Evolutionary conservation across 129 eudicot genomes (phyloP).

Genomic region (Deinandra increscens): DNA sequence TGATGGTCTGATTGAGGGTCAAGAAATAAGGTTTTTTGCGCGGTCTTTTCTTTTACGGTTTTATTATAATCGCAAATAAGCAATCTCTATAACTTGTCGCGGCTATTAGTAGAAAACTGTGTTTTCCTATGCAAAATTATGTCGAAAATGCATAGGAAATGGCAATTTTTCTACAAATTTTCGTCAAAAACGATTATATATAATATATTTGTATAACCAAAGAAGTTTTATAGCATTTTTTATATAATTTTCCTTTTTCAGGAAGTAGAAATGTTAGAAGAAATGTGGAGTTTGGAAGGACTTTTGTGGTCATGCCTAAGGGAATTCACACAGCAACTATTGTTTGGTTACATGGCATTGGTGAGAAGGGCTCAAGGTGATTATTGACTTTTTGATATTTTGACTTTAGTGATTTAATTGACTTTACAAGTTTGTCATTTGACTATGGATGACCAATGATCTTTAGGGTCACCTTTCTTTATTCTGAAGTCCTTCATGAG

Average conservation of each 20-base stretch:
- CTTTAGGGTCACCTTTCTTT: background rate
- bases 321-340: slow-evolving; percentile 78
- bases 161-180: no score
- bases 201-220: no score
- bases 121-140: no score
- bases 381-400: slow-evolving; percentile 12
- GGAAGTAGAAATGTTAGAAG: slow-evolving; percentile 53
- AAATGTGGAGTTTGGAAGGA: slow-evolving; percentile 68
- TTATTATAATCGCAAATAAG: background rate
- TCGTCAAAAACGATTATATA: no score
- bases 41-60: background rate
- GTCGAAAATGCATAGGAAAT: no score
- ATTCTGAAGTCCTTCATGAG: background rate
- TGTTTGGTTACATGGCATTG: slow-evolving; percentile 89
- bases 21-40: background rate
- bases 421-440: slow-evolving; percentile 9
- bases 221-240: background rate
- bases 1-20: background rate
- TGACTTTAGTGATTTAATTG: slow-evolving; percentile 16
- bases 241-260: slow-evolving; percentile 25
- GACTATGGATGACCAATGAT: slow-evolving; percentile 2
- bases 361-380: slow-evolving; percentile 85
- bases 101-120: no score
- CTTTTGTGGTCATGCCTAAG: slow-evolving; percentile 86
- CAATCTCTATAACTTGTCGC: background rate